These are phyloP conservation scores for Blakeslea trispora DNA, from an alignment of 371 early-diverging fungal genomes.

Conservation along the genomic window DNA sequence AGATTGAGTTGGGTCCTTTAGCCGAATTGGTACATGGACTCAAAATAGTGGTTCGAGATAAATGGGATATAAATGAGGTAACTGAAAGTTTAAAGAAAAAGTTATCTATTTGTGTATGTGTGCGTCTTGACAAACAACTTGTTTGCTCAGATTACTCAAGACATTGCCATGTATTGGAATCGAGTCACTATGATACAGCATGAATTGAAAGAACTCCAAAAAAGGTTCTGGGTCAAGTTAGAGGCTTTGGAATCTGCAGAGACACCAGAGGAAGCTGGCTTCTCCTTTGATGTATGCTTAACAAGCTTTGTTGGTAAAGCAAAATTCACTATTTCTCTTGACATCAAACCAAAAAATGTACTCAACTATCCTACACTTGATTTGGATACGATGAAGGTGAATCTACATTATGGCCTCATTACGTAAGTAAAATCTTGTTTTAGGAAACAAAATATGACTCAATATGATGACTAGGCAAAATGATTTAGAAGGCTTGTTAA, in stretches of 20 bases:
- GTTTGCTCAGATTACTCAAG: conserved; percentile 9
- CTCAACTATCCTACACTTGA: conserved; percentile 7
- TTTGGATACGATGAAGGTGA: not conserved
- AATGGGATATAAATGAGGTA: conserved; percentile 13
- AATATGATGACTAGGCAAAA: no score
- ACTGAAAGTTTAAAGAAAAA: not conserved
- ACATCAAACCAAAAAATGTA: conserved; percentile 4
- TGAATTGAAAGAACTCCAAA: conserved; percentile 2
- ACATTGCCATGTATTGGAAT: conserved; percentile 13
- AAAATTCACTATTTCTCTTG: conserved; percentile 7
- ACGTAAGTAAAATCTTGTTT: conserved; percentile 3
- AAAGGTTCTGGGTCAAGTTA: conserved; percentile 9
- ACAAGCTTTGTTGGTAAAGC: conserved; percentile 5
- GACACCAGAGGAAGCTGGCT: conserved; percentile 5
- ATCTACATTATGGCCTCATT: conserved; percentile 5
- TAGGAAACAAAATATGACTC: no score
- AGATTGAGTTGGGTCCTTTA: conserved; percentile 2
- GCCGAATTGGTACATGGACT: conserved; percentile 9
- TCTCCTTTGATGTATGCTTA: conserved; percentile 5
- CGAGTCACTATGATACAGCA: conserved; percentile 8
- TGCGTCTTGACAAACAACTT: no score
- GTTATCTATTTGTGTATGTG: not conserved
- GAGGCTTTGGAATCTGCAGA: conserved; percentile 5
- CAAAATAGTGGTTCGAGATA: conserved; percentile 5
- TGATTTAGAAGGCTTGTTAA: not conserved